phyloP scores from a whole-genome alignment of 768 basidiomycete species.

The Xerocomus brunneocitrinus region DNA sequence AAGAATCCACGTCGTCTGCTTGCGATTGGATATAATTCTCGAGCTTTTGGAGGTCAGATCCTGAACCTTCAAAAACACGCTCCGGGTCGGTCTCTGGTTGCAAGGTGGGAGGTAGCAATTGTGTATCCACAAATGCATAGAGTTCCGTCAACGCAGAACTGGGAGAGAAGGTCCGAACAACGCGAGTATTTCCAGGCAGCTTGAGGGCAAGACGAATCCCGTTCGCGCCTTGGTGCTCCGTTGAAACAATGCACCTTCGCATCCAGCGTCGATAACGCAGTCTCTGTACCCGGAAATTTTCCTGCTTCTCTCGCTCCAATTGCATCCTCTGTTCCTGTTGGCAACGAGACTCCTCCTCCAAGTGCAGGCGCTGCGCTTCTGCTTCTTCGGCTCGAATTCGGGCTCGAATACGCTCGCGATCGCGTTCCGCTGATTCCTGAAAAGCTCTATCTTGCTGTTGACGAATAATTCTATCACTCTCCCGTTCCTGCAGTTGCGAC shows the following conservation, averaged over 20 bases:
- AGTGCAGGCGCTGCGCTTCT: slow-evolving; percentile 32
- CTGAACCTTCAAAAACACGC: slow-evolving; percentile 35
- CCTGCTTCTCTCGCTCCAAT: slow-evolving; percentile 36
- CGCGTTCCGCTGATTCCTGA: slow-evolving; percentile 55
- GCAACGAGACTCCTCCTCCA: slow-evolving; percentile 27
- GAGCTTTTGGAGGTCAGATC: slow-evolving; percentile 32
- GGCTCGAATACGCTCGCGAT: slow-evolving; percentile 62
- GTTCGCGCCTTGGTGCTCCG: slow-evolving; percentile 21
- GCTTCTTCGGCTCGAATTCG: slow-evolving; percentile 45
- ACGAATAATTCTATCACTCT: slow-evolving; percentile 57
- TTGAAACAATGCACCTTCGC: slow-evolving; percentile 42
- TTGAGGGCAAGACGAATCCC: slow-evolving; percentile 49
- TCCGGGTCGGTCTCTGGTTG: slow-evolving; percentile 39
- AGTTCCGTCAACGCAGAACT: slow-evolving; percentile 54
- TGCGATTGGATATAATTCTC: slow-evolving; percentile 35
- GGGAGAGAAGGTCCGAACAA: slow-evolving; percentile 52
- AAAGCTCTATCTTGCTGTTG: slow-evolving; percentile 84
- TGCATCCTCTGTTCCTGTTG: slow-evolving; percentile 34
- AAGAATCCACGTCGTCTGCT: slow-evolving; percentile 32
- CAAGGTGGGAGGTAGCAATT: slow-evolving; percentile 44
- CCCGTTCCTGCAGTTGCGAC: slow-evolving; percentile 44
- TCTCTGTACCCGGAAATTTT: slow-evolving; percentile 33
- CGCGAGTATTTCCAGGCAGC: slow-evolving; percentile 51
- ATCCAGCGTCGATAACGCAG: slow-evolving; percentile 61
- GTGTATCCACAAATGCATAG: slow-evolving; percentile 69